These are phyloP conservation scores for Phytophthora syringae DNA, from an alignment of 352 stramenopile genomes.

Conservation along the genomic window DNA sequence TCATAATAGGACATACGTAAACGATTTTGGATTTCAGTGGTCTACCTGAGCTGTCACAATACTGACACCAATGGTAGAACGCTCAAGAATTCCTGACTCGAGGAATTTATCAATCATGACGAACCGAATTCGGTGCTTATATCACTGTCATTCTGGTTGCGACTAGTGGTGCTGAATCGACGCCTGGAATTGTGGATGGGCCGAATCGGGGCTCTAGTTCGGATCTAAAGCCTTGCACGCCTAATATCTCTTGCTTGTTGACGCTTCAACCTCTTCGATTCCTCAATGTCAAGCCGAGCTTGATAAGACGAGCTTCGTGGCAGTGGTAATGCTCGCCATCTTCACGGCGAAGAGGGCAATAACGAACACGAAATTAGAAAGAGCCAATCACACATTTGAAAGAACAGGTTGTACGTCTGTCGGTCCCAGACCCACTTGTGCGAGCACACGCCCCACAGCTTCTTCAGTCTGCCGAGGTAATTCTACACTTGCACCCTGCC, in stretches of 20 bases:
- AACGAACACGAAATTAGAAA: constrained; percentile 2
- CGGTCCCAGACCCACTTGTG: constrained; percentile 1
- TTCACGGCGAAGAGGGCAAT: background rate
- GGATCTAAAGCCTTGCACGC: background rate
- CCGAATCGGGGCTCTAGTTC: too few relatives aligned
- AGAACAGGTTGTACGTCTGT: background rate
- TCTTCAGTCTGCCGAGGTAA: background rate
- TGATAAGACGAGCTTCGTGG: background rate
- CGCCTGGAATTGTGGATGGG: too few relatives aligned
- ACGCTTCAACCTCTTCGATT: background rate
- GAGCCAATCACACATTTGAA: background rate
- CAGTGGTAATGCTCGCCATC: background rate
- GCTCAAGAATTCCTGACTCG: too few relatives aligned
- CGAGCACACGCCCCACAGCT: constrained; percentile 7
- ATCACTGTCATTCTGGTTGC: too few relatives aligned
- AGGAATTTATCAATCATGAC: too few relatives aligned
- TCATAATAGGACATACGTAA: too few relatives aligned
- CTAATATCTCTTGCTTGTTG: background rate
- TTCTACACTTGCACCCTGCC: too few relatives aligned
- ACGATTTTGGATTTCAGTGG: too few relatives aligned
- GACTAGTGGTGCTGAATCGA: too few relatives aligned
- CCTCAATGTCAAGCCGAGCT: background rate
- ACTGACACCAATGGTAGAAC: too few relatives aligned
- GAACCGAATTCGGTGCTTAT: too few relatives aligned
- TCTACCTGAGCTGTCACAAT: too few relatives aligned